These are phyloP conservation scores for Blastobotrys capitulatus DNA, from an alignment of 1,139 yeast species.

Conservation along the genomic window DNA sequence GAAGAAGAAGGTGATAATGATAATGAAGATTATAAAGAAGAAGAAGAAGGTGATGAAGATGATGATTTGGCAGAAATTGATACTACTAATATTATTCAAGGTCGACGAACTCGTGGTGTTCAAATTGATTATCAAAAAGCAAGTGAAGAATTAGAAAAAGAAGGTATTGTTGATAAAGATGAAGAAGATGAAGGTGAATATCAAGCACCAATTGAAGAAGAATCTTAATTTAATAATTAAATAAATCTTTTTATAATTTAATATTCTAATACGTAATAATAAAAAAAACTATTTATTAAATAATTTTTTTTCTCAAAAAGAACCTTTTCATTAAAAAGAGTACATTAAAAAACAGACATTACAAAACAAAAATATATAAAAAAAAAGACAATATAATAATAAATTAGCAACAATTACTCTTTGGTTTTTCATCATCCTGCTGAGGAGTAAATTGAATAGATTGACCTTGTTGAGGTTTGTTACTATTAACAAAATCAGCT, in stretches of 20 bases:
- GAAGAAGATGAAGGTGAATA: slow-evolving; percentile 34
- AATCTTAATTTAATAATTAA: neutral
- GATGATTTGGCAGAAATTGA: slow-evolving; percentile 84
- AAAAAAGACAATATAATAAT: neutral
- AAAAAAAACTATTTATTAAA: no score
- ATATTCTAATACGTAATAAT: no score
- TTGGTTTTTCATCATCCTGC: slow-evolving; percentile 71
- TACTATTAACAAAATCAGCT: slow-evolving; percentile 46
- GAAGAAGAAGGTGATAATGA: slow-evolving; percentile 29
- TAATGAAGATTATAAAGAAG: slow-evolving; percentile 22
- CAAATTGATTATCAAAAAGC: slow-evolving; percentile 83
- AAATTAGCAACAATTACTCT: slow-evolving; percentile 49
- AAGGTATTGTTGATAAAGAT: slow-evolving; percentile 33
- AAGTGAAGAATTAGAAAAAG: slow-evolving; percentile 58
- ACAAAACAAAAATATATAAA: neutral
- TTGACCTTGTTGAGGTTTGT: slow-evolving; percentile 60
- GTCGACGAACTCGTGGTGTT: slow-evolving; percentile 90
- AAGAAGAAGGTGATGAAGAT: slow-evolving; percentile 50
- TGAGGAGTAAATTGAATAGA: slow-evolving; percentile 92
- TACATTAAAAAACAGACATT: neutral
- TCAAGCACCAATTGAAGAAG: slow-evolving; percentile 31
- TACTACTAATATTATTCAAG: slow-evolving; percentile 74
- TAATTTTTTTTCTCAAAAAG: neutral
- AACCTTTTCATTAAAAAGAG: neutral
- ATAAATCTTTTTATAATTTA: no score